These are phyloP conservation scores for Betula pendula DNA, from an alignment of 306 rosid genomes.

Conservation along the genomic window DNA sequence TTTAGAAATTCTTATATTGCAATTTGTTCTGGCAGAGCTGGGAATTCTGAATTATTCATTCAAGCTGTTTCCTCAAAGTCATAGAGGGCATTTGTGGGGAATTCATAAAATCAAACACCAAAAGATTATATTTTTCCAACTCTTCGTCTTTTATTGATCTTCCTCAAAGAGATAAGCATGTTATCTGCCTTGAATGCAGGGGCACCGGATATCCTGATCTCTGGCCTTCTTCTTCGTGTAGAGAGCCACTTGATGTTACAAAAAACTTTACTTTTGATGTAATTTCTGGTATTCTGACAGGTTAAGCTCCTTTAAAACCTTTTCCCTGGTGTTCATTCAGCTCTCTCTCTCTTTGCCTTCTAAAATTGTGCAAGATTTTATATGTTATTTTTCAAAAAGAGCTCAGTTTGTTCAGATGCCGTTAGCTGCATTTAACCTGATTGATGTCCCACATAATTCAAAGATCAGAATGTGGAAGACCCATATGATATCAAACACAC, in stretches of 20 bases:
- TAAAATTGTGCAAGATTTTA: constrained; percentile 14
- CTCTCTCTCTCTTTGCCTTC: neutral
- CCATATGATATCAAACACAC: neutral
- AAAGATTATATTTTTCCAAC: neutral
- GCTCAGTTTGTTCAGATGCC: neutral
- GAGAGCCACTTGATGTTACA: constrained; percentile 90
- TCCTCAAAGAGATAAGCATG: constrained; percentile 5
- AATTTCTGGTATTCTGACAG: constrained; percentile 82
- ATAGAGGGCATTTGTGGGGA: neutral
- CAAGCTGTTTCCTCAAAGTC: neutral
- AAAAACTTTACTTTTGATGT: constrained; percentile 78
- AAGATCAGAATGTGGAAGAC: neutral
- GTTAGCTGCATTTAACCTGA: neutral
- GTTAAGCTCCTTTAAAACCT: constrained; percentile 43
- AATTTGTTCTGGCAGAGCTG: constrained; percentile 12
- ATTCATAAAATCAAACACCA: neutral
- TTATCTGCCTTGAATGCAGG: constrained; percentile 49
- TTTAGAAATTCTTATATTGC: neutral
- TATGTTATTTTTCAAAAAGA: neutral
- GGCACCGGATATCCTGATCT: constrained; percentile 94
- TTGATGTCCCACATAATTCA: neutral
- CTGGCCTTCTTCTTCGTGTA: constrained; percentile 89
- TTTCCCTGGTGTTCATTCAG: neutral
- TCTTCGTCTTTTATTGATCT: neutral
- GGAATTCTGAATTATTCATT: constrained; percentile 19